Percentiles rank a stretch among this genome's conserved stretches.
Evolutionary conservation across 345 rosid species (phyloP).

Genomic region (Corchorus capsularis): DNA sequence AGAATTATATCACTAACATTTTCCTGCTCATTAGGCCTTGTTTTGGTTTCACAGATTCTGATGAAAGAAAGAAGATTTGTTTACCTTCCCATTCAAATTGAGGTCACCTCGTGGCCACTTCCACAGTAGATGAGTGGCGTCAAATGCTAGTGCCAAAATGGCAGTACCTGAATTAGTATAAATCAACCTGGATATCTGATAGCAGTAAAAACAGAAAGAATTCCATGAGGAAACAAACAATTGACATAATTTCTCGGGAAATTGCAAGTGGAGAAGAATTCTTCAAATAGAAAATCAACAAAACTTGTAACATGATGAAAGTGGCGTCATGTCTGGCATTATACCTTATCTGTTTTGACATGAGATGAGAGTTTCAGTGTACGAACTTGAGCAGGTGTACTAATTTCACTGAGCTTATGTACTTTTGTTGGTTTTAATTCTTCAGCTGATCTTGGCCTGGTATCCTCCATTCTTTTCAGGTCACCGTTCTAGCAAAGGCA

Average conservation of each 20-base stretch:
- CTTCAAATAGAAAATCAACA: not conserved
- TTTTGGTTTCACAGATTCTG: not conserved
- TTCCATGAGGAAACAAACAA: constrained; percentile 3
- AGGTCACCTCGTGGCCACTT: constrained; percentile 37
- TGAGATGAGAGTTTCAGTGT: constrained; percentile 34
- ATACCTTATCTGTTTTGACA: constrained; percentile 38
- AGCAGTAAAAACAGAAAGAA: constrained; percentile 3
- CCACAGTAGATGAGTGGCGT: constrained; percentile 42
- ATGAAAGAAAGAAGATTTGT: not conserved
- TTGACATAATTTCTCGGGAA: not conserved
- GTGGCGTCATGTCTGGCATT: not conserved
- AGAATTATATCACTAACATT: not conserved
- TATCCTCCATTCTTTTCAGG: constrained; percentile 25
- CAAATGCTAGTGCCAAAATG: constrained; percentile 42
- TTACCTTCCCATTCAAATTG: constrained; percentile 41
- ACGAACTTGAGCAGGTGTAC: constrained; percentile 33
- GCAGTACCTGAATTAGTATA: constrained; percentile 45
- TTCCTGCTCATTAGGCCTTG: not conserved
- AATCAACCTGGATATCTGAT: constrained; percentile 41
- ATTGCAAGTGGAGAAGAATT: not conserved
- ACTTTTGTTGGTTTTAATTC: constrained; percentile 26
- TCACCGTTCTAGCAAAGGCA: constrained; percentile 39
- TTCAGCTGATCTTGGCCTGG: constrained; percentile 28
- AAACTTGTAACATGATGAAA: not conserved
- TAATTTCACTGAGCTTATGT: constrained; percentile 35